A percentile compares a stretch with the other conserved stretches of the same genome.
Conservation (phyloP, 1,284 basidiomycete genomes). For the Moesziomyces sp. region DNA sequence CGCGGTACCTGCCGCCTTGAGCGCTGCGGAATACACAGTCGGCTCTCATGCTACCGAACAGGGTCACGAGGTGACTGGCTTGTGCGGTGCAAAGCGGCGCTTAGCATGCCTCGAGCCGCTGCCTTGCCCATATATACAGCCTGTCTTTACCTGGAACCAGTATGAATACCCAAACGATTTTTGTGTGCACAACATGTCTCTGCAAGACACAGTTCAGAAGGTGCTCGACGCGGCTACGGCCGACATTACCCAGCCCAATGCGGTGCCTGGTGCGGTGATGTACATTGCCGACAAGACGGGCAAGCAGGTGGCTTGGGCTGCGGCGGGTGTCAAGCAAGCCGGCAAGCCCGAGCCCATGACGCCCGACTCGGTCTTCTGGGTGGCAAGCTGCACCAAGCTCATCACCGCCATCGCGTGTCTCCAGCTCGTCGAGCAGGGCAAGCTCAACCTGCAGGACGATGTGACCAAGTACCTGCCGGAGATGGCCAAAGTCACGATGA, state of each 20-base stretch:
- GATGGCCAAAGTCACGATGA: constrained; percentile 46
- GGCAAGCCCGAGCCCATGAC: constrained; percentile 44
- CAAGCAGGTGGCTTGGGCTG: constrained; percentile 48
- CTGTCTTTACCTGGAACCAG: too few relatives aligned
- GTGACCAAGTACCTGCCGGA: constrained; percentile 56
- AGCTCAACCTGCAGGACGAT: constrained; percentile 58
- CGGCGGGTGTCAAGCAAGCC: constrained; percentile 49
- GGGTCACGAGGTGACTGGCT: too few relatives aligned
- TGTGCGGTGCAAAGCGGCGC: too few relatives aligned
- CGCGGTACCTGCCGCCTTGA: too few relatives aligned
- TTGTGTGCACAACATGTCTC: constrained; percentile 12
- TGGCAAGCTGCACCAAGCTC: constrained; percentile 65
- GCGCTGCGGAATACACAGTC: too few relatives aligned
- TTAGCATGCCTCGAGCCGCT: too few relatives aligned
- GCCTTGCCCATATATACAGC: too few relatives aligned
- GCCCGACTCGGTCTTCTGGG: constrained; percentile 55
- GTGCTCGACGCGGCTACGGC: constrained; percentile 30
- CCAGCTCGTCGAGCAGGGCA: constrained; percentile 64
- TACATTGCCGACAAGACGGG: constrained; percentile 53
- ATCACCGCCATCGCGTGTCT: constrained; percentile 65
- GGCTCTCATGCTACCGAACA: neutral
- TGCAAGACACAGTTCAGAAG: constrained; percentile 35
- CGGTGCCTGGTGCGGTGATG: constrained; percentile 53
- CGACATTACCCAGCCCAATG: constrained; percentile 28
- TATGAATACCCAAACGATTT: too few relatives aligned